Base-by-base conservation (phyloP, 441 rosid species). In the Gossypium davidsonii region DNA sequence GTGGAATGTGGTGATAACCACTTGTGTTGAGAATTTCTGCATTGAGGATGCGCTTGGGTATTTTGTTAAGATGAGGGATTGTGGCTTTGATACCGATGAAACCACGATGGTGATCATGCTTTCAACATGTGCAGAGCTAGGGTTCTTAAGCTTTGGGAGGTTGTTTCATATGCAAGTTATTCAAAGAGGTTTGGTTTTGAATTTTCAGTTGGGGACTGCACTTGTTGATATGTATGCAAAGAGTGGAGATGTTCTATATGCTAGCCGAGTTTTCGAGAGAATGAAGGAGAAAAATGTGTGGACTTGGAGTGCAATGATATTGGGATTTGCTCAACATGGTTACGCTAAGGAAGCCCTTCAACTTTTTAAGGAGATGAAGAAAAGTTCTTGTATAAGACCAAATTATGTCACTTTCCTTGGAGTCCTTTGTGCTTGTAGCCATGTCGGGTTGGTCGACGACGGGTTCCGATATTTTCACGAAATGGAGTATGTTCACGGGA, bases 231-330 rank as follows among this genome's bases (percentile, higher is more conserved):
- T 89, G 94, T 91, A 91, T 46, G 86, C 85, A 0, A 91, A 89
- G 76, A 82, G 92, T 58, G 98, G 94, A 59, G 79, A 83, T 57
- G 72, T 88, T 44, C 76, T 39, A 58, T 83, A 80, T 68, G 93
- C 93, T 51, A 75, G 72, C 82, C 65, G 66, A 11, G 88, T 86
- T 66, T 91, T 93, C 69, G 70, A 79, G 18, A 80, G 78, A 74
- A 83, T 89, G 88, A 42, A 53, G 67, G 83, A 86, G 53, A 91
- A 68, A 78, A 90, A 89, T 72, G 92, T 90, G 20, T 88, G 98
- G 98, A 87, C 94, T 46, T 91, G 96, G 93, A 91, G 94, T 75
- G 92, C 97, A 3, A 91, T 93, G 97, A 93, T 91, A 28, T 70
- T 85, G 76, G 97, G 98, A 71, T 77, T 91, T 39, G 94, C 97